Base-by-base conservation (phyloP, 1,284 basidiomycete genomes). In the Peniophora sp. region DNA sequence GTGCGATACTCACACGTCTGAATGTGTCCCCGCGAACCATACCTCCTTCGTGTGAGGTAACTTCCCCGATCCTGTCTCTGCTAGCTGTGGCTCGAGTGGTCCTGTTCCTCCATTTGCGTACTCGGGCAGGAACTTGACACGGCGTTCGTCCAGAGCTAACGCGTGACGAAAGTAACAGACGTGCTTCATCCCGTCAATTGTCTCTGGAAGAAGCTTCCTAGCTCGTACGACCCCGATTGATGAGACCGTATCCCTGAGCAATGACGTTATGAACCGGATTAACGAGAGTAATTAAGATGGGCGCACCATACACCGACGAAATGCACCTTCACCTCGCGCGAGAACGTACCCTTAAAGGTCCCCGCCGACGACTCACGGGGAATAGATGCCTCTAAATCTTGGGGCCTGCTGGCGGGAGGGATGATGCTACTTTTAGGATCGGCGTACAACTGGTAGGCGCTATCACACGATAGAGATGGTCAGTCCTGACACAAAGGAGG, bases 291-390 rank as follows among this genome's bases (percentile, higher is more conserved):
- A 2, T 17, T 2, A 34, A 16, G 22, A 9, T 45, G n/a, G n/a
- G 53, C 62, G 2, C 53, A 71, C 69, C 70, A 71, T 3, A 54
- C 67, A 17, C 69, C 69, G 10, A 71, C 54, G 47, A 69, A 71
- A 55, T 70, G 69, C 1, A 69, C 61, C 27, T 52, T 53, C 1
- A 66, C 66, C 10, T 52, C 12, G 0, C 44, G 24, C 3, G 56
- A 60, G 45, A 68, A 64, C 1, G 65, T 57, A 8, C 52, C 45
- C 50, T 66, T 66, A 58, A 68, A 68, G 9, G 9, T 50, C 10
- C 36, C 35, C 19, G 53, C 52, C 6, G 38, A 41, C 20, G 23
- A 22, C 22, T 22, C 23, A 6, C 44, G 17, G 6, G 27, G 27
- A 32, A 32, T 32, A 32, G 27, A 32, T 12, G 27, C 27, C 27